These are phyloP conservation scores for Calonectria hongkongensis DNA, from an alignment of 2,329 filamentous ascomycete genomes.

Conservation along the genomic window DNA sequence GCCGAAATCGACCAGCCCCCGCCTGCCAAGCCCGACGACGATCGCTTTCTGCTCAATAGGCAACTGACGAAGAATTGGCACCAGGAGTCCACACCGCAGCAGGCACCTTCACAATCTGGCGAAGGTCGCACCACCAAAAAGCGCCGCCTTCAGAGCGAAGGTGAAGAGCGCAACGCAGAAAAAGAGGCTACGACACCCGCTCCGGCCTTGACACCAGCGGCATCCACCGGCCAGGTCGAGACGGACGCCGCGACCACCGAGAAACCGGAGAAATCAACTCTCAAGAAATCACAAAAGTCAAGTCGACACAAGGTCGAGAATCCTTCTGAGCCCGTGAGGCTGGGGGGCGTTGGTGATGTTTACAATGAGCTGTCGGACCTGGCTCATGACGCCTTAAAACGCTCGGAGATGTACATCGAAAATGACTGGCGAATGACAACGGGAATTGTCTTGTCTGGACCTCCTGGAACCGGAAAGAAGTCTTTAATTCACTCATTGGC, in stretches of 20 bases:
- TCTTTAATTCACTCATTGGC: slow-evolving; percentile 85
- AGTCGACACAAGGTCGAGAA: slow-evolving; percentile 58
- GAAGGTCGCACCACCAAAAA: slow-evolving; percentile 58
- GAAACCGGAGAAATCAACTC: slow-evolving; percentile 53
- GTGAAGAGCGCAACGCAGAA: slow-evolving; percentile 48
- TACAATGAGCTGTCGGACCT: slow-evolving; percentile 49
- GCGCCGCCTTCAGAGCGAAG: slow-evolving; percentile 56
- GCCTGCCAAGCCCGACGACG: slow-evolving; percentile 54
- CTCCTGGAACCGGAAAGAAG: slow-evolving; percentile 87
- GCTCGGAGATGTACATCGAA: slow-evolving; percentile 46
- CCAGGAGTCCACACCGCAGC: slow-evolving; percentile 42
- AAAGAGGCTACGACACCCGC: slow-evolving; percentile 41
- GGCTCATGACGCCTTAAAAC: slow-evolving; percentile 45
- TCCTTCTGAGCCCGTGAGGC: slow-evolving; percentile 40
- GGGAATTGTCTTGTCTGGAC: slow-evolving; percentile 85
- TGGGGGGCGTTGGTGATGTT: slow-evolving; percentile 58
- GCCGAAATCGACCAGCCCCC: slow-evolving; percentile 66
- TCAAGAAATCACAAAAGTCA: slow-evolving; percentile 57
- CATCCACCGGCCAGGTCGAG: slow-evolving; percentile 37
- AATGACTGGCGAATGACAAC: slow-evolving; percentile 43
- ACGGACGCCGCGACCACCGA: slow-evolving; percentile 44
- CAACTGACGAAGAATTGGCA: slow-evolving; percentile 66
- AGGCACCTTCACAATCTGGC: slow-evolving; percentile 19
- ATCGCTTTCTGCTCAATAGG: slow-evolving; percentile 64
- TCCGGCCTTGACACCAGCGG: slow-evolving; percentile 43